Evolutionary conservation across 2,329 filamentous ascomycete genomes (phyloP).

Genomic region (Purpureocillium lavendulum): DNA sequence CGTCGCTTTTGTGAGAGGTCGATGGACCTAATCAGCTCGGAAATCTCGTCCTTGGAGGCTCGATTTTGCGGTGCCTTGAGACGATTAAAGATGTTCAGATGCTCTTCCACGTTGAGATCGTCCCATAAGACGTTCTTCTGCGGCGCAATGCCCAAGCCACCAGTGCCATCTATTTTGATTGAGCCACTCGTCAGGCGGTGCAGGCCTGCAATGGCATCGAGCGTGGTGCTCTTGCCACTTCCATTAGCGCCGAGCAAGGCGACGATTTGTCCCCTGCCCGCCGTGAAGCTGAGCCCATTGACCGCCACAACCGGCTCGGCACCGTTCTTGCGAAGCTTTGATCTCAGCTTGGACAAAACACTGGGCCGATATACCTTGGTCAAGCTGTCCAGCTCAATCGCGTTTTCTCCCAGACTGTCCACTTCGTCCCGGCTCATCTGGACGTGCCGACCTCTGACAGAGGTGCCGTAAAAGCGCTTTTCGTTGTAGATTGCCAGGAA

Average conservation of each 20-base stretch:
- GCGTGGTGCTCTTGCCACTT: constrained; percentile 80
- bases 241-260: constrained; percentile 85
- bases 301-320: constrained; percentile 68
- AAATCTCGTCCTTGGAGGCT: constrained; percentile 51
- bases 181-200: constrained; percentile 67
- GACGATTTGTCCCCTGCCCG: constrained; percentile 72
- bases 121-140: constrained; percentile 96
- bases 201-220: constrained; percentile 80
- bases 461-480: constrained; percentile 65
- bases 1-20: constrained; percentile 69
- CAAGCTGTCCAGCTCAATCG: constrained; percentile 64
- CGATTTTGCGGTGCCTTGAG: constrained; percentile 58
- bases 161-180: constrained; percentile 69
- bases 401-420: constrained; percentile 26
- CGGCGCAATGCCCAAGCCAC: constrained; percentile 77
- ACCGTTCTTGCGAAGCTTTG: constrained; percentile 29
- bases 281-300: constrained; percentile 60
- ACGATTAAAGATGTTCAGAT: constrained; percentile 74
- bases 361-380: constrained; percentile 71
- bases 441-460: constrained; percentile 51
- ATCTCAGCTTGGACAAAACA: constrained; percentile 46
- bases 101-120: constrained; percentile 76
- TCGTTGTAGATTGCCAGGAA: constrained; percentile 69
- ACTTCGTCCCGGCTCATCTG: constrained; percentile 23
- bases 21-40: constrained; percentile 57